These are phyloP conservation scores for Aspergillus campestris DNA, from an alignment of 495 filamentous ascomycete genomes.

Conservation along the genomic window DNA sequence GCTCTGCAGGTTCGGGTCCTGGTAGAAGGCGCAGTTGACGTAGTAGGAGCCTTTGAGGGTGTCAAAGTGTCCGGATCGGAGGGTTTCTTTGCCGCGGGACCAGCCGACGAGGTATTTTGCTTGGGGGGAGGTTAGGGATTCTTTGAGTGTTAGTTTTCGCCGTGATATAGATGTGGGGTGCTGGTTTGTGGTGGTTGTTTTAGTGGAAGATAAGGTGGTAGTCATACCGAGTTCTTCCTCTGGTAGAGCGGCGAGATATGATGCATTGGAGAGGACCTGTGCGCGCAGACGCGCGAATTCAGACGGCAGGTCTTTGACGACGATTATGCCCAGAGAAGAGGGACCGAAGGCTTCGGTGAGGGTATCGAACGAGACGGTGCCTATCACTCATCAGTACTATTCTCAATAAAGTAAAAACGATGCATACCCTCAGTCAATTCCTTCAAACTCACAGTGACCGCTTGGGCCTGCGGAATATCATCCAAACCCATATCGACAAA, in stretches of 20 bases:
- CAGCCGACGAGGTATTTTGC: slow-evolving; percentile 57
- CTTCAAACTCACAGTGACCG: slow-evolving; percentile 47
- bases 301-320: slow-evolving; percentile 74
- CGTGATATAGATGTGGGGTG: neutral
- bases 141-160: slow-evolving; percentile 16
- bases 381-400: slow-evolving; percentile 28
- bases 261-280: slow-evolving; percentile 74
- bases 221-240: slow-evolving; percentile 57
- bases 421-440: slow-evolving; percentile 34
- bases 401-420: neutral
- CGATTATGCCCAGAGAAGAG: slow-evolving; percentile 81
- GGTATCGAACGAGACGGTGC: slow-evolving; percentile 60
- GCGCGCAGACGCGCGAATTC: slow-evolving; percentile 61
- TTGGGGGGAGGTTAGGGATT: slow-evolving; percentile 34
- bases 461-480: slow-evolving; percentile 24
- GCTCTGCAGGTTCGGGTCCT: slow-evolving; percentile 52
- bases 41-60: slow-evolving; percentile 95
- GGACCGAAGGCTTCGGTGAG: slow-evolving; percentile 87
- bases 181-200: neutral
- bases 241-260: slow-evolving; percentile 79
- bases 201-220: neutral
- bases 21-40: slow-evolving; percentile 90
- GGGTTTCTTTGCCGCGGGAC: slow-evolving; percentile 90
- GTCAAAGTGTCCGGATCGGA: slow-evolving; percentile 81
- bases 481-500: slow-evolving; percentile 11